Conservation (phyloP, 768 basidiomycete genomes). For the Lentinula detonsa region DNA sequence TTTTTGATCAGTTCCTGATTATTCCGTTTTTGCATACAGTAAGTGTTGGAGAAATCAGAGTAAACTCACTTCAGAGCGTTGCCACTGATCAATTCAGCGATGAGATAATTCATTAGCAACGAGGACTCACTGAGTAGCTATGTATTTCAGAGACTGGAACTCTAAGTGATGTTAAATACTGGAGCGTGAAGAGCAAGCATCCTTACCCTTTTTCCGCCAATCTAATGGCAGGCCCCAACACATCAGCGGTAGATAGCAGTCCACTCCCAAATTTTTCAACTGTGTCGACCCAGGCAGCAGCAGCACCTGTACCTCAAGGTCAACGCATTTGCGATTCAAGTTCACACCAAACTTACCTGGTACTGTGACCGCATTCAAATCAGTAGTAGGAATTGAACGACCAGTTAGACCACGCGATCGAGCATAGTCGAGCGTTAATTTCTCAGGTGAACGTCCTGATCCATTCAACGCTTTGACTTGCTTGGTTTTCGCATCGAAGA, state of each 20-base stretch:
- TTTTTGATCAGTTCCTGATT: conserved; percentile 59
- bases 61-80: conserved; percentile 44
- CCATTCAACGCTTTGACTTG: conserved; percentile 87
- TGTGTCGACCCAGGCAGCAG: conserved; percentile 93
- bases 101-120: neutral
- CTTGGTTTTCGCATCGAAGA: conserved; percentile 80
- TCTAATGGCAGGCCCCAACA: conserved; percentile 84
- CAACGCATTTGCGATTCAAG: neutral
- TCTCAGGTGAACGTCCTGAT: conserved; percentile 81
- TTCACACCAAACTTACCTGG: conserved; percentile 43
- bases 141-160: conserved; percentile 86
- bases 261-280: conserved; percentile 80
- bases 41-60: neutral
- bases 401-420: conserved; percentile 65
- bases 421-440: conserved; percentile 68
- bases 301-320: conserved; percentile 53
- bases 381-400: conserved; percentile 63
- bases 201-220: conserved; percentile 85
- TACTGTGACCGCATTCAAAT: conserved; percentile 90
- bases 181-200: neutral
- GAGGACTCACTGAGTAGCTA: conserved; percentile 42
- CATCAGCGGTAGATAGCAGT: conserved; percentile 52
- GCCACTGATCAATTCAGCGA: conserved; percentile 33
- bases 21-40: conserved; percentile 1
- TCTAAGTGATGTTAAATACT: conserved; percentile 28